Percentiles rank a stretch among this genome's conserved stretches.
Conservation (phyloP, 2,329 filamentous ascomycete species). For the Fusarium mundagurra region DNA sequence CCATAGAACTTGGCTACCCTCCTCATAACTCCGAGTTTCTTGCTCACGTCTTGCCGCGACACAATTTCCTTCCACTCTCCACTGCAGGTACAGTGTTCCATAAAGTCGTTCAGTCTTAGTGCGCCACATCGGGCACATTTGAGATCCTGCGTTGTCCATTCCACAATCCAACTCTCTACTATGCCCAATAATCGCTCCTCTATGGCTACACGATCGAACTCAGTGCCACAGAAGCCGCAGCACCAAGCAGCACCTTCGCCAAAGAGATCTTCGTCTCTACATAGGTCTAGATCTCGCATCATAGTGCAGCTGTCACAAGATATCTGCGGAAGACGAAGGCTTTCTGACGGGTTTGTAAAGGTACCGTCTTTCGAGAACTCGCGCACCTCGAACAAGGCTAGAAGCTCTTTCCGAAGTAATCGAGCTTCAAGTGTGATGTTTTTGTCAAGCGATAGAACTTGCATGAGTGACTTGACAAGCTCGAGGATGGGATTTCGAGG, state of each 20-base stretch:
- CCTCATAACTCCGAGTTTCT: conserved; percentile 73
- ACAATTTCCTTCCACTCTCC: conserved; percentile 83
- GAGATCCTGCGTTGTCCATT: conserved; percentile 91
- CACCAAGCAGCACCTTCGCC: conserved; percentile 68
- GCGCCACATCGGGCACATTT: conserved; percentile 79
- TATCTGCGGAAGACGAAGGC: conserved; percentile 76
- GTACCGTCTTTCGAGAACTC: conserved; percentile 91
- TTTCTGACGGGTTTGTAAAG: conserved; percentile 86
- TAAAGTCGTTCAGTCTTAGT: conserved; percentile 88
- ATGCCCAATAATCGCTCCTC: conserved; percentile 84
- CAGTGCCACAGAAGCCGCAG: conserved; percentile 78
- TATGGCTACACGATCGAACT: conserved; percentile 81
- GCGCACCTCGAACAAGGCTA: conserved; percentile 90
- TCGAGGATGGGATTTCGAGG: conserved; percentile 80
- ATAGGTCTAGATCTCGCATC: conserved; percentile 88
- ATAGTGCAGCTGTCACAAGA: conserved; percentile 93
- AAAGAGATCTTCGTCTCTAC: conserved; percentile 85
- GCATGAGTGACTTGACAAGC: conserved; percentile 91
- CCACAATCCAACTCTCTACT: conserved; percentile 77
- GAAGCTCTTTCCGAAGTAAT: conserved; percentile 86
- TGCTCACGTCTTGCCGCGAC: conserved; percentile 71
- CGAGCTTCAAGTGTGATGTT: conserved; percentile 90
- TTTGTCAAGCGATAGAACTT: conserved; percentile 90
- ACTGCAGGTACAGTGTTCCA: conserved; percentile 95
- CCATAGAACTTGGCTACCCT: conserved; percentile 83